Conservation (phyloP, 352 stramenopile genomes). For the Halophytophthora polymorphica region DNA sequence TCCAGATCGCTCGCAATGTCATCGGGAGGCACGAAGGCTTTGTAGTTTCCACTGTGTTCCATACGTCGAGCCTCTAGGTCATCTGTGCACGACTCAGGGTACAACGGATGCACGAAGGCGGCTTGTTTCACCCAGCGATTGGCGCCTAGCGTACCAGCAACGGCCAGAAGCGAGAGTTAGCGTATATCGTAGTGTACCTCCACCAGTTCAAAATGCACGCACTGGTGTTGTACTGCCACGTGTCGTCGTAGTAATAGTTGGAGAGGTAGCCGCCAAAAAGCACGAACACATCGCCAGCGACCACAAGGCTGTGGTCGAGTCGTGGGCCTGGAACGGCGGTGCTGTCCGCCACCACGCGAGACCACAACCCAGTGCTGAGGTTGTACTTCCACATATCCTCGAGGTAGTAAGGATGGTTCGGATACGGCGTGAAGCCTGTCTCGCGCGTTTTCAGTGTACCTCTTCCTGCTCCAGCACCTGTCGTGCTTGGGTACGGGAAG, state of each 20-base stretch:
- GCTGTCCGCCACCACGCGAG: conserved; percentile 38
- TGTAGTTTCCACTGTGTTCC: conserved; percentile 76
- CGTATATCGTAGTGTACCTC: background rate
- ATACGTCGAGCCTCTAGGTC: conserved; percentile 65
- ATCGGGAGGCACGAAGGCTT: conserved; percentile 33
- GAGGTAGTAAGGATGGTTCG: conserved; percentile 92
- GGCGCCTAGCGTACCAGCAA: conserved; percentile 24
- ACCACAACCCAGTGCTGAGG: conserved; percentile 80
- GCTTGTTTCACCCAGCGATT: conserved; percentile 90
- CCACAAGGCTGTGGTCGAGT: conserved; percentile 83
- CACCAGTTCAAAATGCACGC: conserved; percentile 14
- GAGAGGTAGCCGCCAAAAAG: conserved; percentile 92
- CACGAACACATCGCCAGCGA: conserved; percentile 78
- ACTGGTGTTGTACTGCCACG: conserved; percentile 95
- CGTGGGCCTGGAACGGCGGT: conserved; percentile 51
- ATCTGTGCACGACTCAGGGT: conserved; percentile 89
- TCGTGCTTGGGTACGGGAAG: conserved; percentile 93
- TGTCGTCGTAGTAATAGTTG: conserved; percentile 95
- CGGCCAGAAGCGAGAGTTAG: background rate
- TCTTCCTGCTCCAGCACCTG: conserved; percentile 69
- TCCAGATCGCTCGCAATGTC: conserved; percentile 31
- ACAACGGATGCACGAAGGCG: conserved; percentile 89
- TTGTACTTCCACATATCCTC: conserved; percentile 95
- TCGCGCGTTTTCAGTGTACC: conserved; percentile 48
- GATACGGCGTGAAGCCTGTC: conserved; percentile 84